These are phyloP conservation scores for Claviceps quebecensis DNA, from an alignment of 2,329 filamentous ascomycete genomes.

Conservation along the genomic window DNA sequence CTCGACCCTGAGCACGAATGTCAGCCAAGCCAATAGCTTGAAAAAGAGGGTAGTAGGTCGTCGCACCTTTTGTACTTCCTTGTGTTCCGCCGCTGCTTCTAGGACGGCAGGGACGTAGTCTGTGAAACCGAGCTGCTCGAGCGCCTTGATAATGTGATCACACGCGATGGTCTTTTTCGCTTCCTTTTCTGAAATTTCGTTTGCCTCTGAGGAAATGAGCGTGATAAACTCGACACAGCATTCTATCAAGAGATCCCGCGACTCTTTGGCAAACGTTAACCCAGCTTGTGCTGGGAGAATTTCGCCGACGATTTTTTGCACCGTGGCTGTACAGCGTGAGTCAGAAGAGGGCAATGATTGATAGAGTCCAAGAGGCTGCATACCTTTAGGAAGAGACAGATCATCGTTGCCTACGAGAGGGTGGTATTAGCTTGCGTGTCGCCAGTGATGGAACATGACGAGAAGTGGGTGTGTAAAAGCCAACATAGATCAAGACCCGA, in stretches of 20 bases:
- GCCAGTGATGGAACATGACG: not conserved
- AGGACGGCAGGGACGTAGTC: conserved; percentile 84
- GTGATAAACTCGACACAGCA: conserved; percentile 99
- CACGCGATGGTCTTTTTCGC: conserved; percentile 98
- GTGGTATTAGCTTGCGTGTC: conserved; percentile 17
- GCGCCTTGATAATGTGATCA: conserved; percentile 90
- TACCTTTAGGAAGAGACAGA: conserved; percentile 50
- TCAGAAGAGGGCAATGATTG: not conserved
- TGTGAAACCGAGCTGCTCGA: conserved; percentile 81
- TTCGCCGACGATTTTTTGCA: conserved; percentile 83
- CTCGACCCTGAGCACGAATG: conserved; percentile 50
- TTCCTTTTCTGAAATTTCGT: conserved; percentile 97
- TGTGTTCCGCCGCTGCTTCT: conserved; percentile 80
- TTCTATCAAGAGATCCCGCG: conserved; percentile 88
- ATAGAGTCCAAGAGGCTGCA: too few species aligned
- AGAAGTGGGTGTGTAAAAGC: not conserved
- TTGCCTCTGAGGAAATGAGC: conserved; percentile 93
- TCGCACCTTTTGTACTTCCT: conserved; percentile 76
- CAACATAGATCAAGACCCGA: conserved; percentile 4
- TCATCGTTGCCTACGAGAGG: conserved; percentile 43
- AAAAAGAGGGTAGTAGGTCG: conserved; percentile 25
- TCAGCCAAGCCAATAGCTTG: not conserved
- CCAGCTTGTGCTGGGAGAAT: conserved; percentile 66
- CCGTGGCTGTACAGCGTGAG: conserved; percentile 37
- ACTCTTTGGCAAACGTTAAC: conserved; percentile 85